A percentile compares a stretch with the other conserved stretches of the same genome.
These are phyloP conservation scores for Triticum monococcum DNA, from an alignment of 176 grass and related monocot species.

Conservation along the genomic window DNA sequence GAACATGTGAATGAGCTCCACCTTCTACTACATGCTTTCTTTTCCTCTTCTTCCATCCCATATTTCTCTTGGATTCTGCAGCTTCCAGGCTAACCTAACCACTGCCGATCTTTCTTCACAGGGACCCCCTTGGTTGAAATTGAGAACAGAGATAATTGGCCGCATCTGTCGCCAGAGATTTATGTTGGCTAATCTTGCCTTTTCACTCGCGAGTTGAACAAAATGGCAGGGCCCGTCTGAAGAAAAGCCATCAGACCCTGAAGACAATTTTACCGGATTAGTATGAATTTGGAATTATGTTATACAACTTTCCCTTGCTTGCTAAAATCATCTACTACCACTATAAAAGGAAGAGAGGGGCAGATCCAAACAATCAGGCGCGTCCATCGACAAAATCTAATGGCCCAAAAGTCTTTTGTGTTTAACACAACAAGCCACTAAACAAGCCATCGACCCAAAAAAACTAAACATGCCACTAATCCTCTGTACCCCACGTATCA, in stretches of 20 bases:
- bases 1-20: conserved; percentile 5
- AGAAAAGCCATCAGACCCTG: not conserved
- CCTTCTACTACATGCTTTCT: conserved; percentile 64
- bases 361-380: too few species aligned
- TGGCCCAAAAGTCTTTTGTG: too few species aligned
- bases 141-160: conserved; percentile 54
- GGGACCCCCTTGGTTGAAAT: conserved; percentile 41
- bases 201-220: conserved; percentile 35
- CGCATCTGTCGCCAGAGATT: conserved; percentile 55
- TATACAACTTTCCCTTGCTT: too few species aligned
- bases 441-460: too few species aligned
- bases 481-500: too few species aligned
- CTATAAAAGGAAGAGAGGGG: too few species aligned
- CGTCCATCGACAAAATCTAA: too few species aligned
- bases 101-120: conserved; percentile 68
- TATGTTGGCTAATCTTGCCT: conserved; percentile 47
- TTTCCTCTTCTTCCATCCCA: conserved; percentile 76
- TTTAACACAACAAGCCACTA: too few species aligned
- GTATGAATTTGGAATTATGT: too few species aligned
- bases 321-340: too few species aligned
- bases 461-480: too few species aligned
- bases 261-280: not conserved
- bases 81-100: conserved; percentile 60
- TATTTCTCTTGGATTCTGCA: conserved; percentile 86
- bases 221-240: conserved; percentile 1